Conservation (phyloP, 495 filamentous ascomycete genomes). For the Penicillium daleae region DNA sequence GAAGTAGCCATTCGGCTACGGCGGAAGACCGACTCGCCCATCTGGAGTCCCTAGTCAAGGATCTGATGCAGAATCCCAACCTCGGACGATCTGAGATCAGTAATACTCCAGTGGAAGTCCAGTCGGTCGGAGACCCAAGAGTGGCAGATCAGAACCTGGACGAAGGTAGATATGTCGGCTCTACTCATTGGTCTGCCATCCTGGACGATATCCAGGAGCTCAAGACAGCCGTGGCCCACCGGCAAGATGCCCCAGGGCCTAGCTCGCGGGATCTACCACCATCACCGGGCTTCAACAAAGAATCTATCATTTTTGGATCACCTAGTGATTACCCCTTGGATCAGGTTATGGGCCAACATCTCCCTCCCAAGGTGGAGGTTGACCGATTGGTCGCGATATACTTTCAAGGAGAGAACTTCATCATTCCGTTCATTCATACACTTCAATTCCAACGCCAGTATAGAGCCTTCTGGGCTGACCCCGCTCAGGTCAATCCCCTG, state of each 20-base stretch:
- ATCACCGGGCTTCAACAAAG: not conserved
- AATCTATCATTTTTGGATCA: not conserved
- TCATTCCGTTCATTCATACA: not conserved
- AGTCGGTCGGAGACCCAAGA: not conserved
- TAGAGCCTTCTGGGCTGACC: not conserved
- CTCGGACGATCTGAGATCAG: not conserved
- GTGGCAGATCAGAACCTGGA: not conserved
- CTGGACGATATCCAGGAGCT: constrained; percentile 17
- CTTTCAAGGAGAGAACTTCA: not conserved
- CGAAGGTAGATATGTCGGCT: constrained; percentile 15
- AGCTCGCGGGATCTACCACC: not conserved
- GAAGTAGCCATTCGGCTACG: not conserved
- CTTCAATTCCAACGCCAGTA: not conserved
- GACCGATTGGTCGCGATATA: not conserved
- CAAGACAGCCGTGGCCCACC: constrained; percentile 1
- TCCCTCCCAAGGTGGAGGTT: not conserved
- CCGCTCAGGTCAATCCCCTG: not conserved
- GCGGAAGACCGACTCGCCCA: constrained; percentile 14
- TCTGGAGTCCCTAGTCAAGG: constrained; percentile 12
- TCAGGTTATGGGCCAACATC: not conserved
- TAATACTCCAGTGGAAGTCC: not conserved
- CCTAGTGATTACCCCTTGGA: not conserved
- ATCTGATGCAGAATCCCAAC: constrained; percentile 4
- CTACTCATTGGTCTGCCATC: constrained; percentile 19
- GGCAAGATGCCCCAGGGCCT: not conserved